Evolutionary conservation across 1,284 basidiomycete species (phyloP).

Genomic region (Microbotryomycetes sp.): DNA sequence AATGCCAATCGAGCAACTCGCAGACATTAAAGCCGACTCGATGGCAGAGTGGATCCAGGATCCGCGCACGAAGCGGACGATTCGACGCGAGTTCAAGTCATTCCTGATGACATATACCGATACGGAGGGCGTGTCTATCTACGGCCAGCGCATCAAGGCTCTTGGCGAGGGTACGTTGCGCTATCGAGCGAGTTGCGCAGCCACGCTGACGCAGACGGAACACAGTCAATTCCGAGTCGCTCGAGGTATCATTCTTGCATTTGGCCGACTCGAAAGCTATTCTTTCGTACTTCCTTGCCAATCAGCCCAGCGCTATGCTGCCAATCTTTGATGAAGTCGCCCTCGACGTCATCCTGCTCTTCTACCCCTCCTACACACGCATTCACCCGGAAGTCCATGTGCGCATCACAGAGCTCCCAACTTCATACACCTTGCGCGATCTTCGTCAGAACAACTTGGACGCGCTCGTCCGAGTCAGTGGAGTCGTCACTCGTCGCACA

Average conservation of each 20-base stretch:
- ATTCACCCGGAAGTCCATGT: constrained; percentile 98
- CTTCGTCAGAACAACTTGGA: constrained; percentile 88
- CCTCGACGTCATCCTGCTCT: constrained; percentile 84
- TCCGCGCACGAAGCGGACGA: constrained; percentile 80
- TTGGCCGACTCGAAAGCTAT: constrained; percentile 85
- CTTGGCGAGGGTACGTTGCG: constrained; percentile 84
- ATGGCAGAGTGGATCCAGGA: constrained; percentile 96
- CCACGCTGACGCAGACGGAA: background rate
- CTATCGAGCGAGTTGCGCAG: background rate
- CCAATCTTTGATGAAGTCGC: constrained; percentile 94
- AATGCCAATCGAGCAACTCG: constrained; percentile 87
- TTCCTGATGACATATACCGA: constrained; percentile 96
- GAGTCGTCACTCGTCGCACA: constrained; percentile 92
- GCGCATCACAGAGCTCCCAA: constrained; percentile 87
- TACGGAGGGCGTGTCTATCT: constrained; percentile 82
- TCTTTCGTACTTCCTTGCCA: constrained; percentile 92
- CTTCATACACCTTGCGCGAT: constrained; percentile 81
- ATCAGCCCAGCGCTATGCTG: constrained; percentile 87
- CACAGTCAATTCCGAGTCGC: constrained; percentile 87
- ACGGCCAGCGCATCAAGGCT: constrained; percentile 85
- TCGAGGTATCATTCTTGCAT: constrained; percentile 93
- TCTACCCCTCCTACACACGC: constrained; percentile 91
- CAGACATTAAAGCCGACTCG: constrained; percentile 94
- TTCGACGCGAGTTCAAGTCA: constrained; percentile 85
- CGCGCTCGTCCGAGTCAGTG: constrained; percentile 87